A percentile compares a stretch with the other conserved stretches of the same genome.
These are phyloP conservation scores for Melaleuca quinquenervia DNA, from an alignment of 345 rosid genomes.

Conservation along the genomic window DNA sequence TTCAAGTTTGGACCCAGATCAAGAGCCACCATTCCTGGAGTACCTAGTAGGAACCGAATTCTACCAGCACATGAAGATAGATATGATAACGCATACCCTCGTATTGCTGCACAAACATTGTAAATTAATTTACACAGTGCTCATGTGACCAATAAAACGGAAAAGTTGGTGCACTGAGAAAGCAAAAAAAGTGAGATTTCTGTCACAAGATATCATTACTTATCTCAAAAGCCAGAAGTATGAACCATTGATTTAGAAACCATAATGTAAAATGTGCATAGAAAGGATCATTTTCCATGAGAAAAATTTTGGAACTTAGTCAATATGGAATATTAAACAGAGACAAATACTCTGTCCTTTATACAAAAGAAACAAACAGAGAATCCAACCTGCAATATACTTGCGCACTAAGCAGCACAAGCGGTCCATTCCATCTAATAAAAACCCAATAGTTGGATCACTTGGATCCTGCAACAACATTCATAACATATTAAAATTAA, in stretches of 20 bases:
- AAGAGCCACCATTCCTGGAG: slow-evolving; percentile 99
- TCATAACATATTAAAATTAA: slow-evolving; percentile 2
- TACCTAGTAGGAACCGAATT: slow-evolving; percentile 79
- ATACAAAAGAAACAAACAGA: background rate
- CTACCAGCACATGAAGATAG: slow-evolving; percentile 98
- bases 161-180: background rate
- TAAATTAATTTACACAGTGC: background rate
- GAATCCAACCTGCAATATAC: slow-evolving; percentile 73
- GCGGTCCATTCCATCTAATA: slow-evolving; percentile 93
- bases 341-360: background rate
- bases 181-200: background rate
- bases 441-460: slow-evolving; percentile 97
- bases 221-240: background rate
- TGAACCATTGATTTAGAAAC: background rate
- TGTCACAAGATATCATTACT: background rate
- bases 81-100: slow-evolving; percentile 96
- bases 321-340: background rate
- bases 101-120: slow-evolving; percentile 62
- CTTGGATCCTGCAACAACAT: slow-evolving; percentile 67
- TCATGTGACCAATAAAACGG: background rate
- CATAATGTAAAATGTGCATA: background rate
- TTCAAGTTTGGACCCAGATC: slow-evolving; percentile 82
- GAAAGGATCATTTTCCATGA: background rate
- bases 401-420: slow-evolving; percentile 94
- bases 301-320: background rate